Percentiles rank a stretch among this genome's conserved stretches.
Evolutionary conservation across 1,139 yeast species (phyloP).

Genomic region (Eremothecium coryli): DNA sequence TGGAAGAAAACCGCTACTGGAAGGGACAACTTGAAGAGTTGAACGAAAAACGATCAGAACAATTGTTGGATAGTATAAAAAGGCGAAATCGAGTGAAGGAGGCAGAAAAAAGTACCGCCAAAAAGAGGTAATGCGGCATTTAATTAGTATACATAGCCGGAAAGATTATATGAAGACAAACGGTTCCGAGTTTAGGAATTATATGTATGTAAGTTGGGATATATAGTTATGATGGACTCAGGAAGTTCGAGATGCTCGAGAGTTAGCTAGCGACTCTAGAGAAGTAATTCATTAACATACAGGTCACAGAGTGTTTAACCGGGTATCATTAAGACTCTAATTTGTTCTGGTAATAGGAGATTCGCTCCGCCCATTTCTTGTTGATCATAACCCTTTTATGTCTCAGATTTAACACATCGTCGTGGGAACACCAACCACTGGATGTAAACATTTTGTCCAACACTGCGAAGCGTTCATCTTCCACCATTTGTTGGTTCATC

Average conservation of each 20-base stretch:
- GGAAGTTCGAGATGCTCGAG: no score
- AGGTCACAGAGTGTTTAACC: no score
- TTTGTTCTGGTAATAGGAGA: slow-evolving; percentile 19
- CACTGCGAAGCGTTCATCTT: slow-evolving; percentile 21
- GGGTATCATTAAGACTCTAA: slow-evolving; percentile 12
- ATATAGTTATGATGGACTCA: no score
- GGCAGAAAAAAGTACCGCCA: neutral
- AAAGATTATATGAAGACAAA: neutral
- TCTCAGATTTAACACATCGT: slow-evolving; percentile 18
- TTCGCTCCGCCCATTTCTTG: slow-evolving; percentile 27
- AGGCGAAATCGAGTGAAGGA: slow-evolving; percentile 9
- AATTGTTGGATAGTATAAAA: slow-evolving; percentile 21
- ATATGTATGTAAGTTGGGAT: no score
- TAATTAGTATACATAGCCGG: no score
- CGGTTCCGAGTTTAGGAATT: no score
- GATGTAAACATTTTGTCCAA: slow-evolving; percentile 19
- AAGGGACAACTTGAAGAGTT: slow-evolving; percentile 20
- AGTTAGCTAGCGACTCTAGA: no score
- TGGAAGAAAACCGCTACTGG: slow-evolving; percentile 26
- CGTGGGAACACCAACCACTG: slow-evolving; percentile 27
- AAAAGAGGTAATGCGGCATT: no score
- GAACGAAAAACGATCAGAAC: slow-evolving; percentile 24
- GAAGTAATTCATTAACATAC: no score
- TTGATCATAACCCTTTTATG: slow-evolving; percentile 22
- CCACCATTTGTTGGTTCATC: slow-evolving; percentile 20